These are phyloP conservation scores for Candida silvatica DNA, from an alignment of 805 yeast genomes.

Conservation along the genomic window DNA sequence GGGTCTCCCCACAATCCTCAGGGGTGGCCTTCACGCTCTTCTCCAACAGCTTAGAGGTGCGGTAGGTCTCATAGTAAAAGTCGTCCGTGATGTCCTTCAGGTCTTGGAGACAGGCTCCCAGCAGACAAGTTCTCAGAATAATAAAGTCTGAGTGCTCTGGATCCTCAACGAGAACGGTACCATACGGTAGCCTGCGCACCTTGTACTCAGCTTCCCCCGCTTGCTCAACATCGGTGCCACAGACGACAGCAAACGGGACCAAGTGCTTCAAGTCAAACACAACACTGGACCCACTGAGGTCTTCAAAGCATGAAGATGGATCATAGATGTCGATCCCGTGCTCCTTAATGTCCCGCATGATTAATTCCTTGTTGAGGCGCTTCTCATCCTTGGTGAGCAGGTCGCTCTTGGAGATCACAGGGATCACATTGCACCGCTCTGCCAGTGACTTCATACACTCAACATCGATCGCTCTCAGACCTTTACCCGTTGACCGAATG, in stretches of 20 bases:
- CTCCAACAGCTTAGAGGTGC: slow-evolving; percentile 36
- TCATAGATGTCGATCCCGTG: slow-evolving; percentile 21
- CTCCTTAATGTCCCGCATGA: slow-evolving; percentile 32
- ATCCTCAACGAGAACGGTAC: slow-evolving; percentile 74
- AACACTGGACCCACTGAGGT: slow-evolving; percentile 14
- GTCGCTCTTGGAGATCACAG: slow-evolving; percentile 77
- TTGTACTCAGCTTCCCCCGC: slow-evolving; percentile 64
- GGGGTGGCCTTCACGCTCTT: no score
- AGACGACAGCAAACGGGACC: slow-evolving; percentile 87
- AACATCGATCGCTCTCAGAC: slow-evolving; percentile 61
- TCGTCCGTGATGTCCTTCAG: slow-evolving; percentile 70
- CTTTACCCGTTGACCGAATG: slow-evolving; percentile 61
- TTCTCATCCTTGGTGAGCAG: slow-evolving; percentile 50
- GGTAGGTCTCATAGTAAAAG: slow-evolving; percentile 65
- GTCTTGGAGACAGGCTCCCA: slow-evolving; percentile 77
- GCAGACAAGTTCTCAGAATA: slow-evolving; percentile 62
- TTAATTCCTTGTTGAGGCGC: slow-evolving; percentile 33
- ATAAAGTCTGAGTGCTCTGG: slow-evolving; percentile 74
- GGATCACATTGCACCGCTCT: slow-evolving; percentile 68
- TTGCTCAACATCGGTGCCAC: slow-evolving; percentile 65
- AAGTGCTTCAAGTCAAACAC: slow-evolving; percentile 15
- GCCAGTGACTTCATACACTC: slow-evolving; percentile 60
- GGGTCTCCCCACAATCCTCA: no score
- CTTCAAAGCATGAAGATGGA: slow-evolving; percentile 23
- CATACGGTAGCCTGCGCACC: slow-evolving; percentile 84